These are phyloP conservation scores for Calonectria pteridis DNA, from an alignment of 2,329 filamentous ascomycete genomes.

Conservation along the genomic window DNA sequence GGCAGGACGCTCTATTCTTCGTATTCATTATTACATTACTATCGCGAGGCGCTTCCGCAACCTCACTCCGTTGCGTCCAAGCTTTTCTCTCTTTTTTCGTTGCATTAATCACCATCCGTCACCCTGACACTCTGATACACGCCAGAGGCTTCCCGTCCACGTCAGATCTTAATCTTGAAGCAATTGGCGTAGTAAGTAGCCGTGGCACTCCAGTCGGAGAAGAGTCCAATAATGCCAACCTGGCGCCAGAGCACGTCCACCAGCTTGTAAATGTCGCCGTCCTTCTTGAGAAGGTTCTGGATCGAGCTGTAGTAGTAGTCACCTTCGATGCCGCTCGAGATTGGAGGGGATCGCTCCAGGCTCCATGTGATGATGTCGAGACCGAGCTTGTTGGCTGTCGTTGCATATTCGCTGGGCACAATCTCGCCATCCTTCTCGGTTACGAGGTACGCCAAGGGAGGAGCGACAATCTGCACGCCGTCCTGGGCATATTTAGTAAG, in stretches of 20 bases:
- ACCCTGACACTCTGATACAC: neutral
- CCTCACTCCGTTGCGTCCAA: neutral
- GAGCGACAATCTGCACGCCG: constrained; percentile 73
- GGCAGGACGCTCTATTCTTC: neutral
- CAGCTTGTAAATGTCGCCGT: constrained; percentile 76
- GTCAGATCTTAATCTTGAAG: constrained; percentile 56
- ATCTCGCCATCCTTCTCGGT: constrained; percentile 65
- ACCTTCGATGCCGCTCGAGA: constrained; percentile 61
- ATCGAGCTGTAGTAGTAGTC: constrained; percentile 71
- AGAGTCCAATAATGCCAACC: constrained; percentile 72
- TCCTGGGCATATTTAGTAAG: constrained; percentile 67
- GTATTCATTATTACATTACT: constrained; percentile 18
- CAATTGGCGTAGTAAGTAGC: constrained; percentile 81
- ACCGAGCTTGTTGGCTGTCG: constrained; percentile 69
- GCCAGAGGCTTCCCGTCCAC: neutral
- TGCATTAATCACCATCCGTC: neutral
- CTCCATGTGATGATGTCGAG: constrained; percentile 77
- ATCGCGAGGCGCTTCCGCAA: neutral
- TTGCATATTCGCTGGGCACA: constrained; percentile 73
- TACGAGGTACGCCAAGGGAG: constrained; percentile 73
- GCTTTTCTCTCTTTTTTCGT: neutral
- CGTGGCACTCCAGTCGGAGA: constrained; percentile 78
- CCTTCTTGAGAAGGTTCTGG: constrained; percentile 66
- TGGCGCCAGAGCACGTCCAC: constrained; percentile 73
- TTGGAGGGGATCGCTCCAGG: constrained; percentile 73